Evolutionary conservation across 164 flowering plant genomes (phyloP).

Genomic region (Brasenia schreberi): DNA sequence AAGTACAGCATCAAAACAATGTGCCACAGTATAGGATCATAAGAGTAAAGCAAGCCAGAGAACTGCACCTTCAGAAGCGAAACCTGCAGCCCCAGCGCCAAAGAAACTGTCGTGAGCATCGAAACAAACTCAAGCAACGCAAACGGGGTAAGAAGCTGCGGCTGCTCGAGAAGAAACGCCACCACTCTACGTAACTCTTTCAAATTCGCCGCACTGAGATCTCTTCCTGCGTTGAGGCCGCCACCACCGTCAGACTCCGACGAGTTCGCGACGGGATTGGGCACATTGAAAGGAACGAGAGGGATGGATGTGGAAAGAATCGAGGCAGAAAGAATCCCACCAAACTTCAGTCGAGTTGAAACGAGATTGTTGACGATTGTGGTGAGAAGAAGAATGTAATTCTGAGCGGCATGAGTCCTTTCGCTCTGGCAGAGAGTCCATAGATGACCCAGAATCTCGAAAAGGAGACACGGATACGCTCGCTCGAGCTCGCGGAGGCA

Average conservation of each 20-base stretch:
- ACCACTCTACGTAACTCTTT: conserved; percentile 74
- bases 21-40: conserved; percentile 75
- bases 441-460: conserved; percentile 51
- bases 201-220: conserved; percentile 21
- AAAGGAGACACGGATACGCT: conserved; percentile 51
- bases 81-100: conserved; percentile 61
- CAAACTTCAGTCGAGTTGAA: background rate
- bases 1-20: conserved; percentile 58
- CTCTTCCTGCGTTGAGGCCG: conserved; percentile 4
- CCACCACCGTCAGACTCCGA: background rate
- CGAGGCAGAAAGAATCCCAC: conserved; percentile 9
- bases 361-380: conserved; percentile 41
- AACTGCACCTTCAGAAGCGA: conserved; percentile 94
- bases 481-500: conserved; percentile 79
- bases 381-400: conserved; percentile 54
- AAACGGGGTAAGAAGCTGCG: conserved; percentile 58
- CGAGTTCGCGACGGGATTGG: conserved; percentile 23
- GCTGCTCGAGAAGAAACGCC: conserved; percentile 72
- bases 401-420: conserved; percentile 81
- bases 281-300: conserved; percentile 67
- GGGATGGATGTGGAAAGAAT: conserved; percentile 44
- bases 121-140: conserved; percentile 71
- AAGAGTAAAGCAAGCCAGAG: conserved; percentile 74
- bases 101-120: conserved; percentile 46
- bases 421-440: conserved; percentile 83